These are phyloP conservation scores for Leishmania tropica DNA, from an alignment of 208 protist genomes.

Conservation along the genomic window DNA sequence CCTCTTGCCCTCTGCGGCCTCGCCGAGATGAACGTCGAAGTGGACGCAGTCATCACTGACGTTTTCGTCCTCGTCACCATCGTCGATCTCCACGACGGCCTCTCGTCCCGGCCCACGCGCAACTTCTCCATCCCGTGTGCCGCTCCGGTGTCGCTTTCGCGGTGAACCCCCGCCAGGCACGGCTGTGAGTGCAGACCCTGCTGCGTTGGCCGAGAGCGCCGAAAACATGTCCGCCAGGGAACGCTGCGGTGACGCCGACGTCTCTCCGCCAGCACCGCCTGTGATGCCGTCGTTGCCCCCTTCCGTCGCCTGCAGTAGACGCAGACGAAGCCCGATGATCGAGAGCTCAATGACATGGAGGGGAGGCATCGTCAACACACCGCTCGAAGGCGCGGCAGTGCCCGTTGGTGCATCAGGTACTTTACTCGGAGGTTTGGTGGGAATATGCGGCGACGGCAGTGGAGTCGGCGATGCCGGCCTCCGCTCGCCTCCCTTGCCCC, in stretches of 20 bases:
- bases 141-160: slow-evolving; percentile 6
- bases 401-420: neutral
- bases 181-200: neutral
- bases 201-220: slow-evolving; percentile 5
- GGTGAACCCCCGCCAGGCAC: neutral
- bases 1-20: neutral
- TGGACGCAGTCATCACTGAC: slow-evolving; percentile 1
- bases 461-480: neutral
- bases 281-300: neutral
- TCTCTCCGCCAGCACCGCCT: neutral
- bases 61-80: neutral
- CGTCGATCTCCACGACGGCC: slow-evolving; percentile 4
- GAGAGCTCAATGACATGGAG: slow-evolving; percentile 27
- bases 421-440: neutral
- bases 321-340: slow-evolving; percentile 21
- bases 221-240: slow-evolving; percentile 29
- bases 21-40: neutral
- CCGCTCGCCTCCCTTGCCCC: neutral
- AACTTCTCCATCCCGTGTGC: neutral
- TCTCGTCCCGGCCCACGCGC: neutral
- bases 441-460: neutral
- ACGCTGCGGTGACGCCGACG: slow-evolving; percentile 1
- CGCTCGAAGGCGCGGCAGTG: neutral
- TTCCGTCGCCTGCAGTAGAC: neutral
- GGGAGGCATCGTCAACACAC: slow-evolving; percentile 24